Base-by-base conservation (phyloP, 192 early-diverging fungal genomes). In the Paraglomus occultum region DNA sequence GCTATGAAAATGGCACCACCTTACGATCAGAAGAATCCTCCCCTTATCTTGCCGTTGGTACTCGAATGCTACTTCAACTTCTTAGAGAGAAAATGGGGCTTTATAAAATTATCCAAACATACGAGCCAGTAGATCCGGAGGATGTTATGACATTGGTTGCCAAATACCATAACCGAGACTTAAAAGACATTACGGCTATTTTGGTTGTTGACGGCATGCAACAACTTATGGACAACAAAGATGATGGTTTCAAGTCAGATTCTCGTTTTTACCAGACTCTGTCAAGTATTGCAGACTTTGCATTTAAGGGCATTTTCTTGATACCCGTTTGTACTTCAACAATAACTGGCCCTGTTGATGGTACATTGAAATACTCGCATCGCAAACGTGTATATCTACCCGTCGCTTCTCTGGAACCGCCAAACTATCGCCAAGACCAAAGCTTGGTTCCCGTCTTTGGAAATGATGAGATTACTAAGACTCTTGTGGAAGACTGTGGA, bases 401-500 rank as follows among this genome's bases (percentile, higher is more conserved):
- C 0, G 61, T 71, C 23, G 20, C 61, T 71, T 60, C 70, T 64
- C 43, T 71, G 38, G 18, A 71, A 38, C 15, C 49, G 1, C 60
- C 44, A 40, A 51, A 14, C 10, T 8, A 48, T 43, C 3, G n/a
- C 51, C 4, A 66, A 66, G 44, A 66, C 7, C 9, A n/a, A 15
- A 48, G 4, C n/a, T 14, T n/a, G 51, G 4, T 22, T 31, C 17
- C 7, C 5, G 44, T 51, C 46, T 66, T 66, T 66, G 12, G 18
- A 51, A 70, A 73, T 58, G 50, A 70, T 69, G 22, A 42, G 48
- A 72, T 73, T 20, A 66, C 60, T 31, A 73, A 68, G 23, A 58
- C 70, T 51, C 71, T 77, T 73, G 75, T 77, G 38, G 31, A 22
- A 15, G 75, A 77, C 48, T 77, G 75, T 73, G 71, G 75, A 54